These are phyloP conservation scores for Galerina marginata DNA, from an alignment of 768 basidiomycete genomes.

Conservation along the genomic window DNA sequence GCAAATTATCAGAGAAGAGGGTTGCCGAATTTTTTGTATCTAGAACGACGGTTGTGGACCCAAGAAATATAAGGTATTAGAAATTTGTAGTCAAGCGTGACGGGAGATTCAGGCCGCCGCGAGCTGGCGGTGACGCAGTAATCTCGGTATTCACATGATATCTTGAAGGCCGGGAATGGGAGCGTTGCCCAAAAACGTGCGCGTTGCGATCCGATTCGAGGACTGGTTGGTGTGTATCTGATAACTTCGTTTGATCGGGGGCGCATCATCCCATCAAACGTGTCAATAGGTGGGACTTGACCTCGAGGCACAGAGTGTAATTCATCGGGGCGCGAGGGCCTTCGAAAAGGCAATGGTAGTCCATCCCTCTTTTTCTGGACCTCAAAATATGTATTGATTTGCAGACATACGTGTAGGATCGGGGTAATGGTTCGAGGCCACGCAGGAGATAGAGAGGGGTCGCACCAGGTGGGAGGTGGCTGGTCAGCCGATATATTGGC, in stretches of 20 bases:
- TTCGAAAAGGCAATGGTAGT: not conserved
- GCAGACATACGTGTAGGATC: conserved; percentile 1
- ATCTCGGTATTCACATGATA: conserved; percentile 12
- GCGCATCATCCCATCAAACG: conserved; percentile 10
- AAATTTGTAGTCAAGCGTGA: conserved; percentile 1
- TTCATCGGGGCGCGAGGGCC: not conserved
- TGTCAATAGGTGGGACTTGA: conserved; percentile 1
- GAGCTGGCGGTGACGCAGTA: conserved; percentile 6
- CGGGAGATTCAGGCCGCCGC: not conserved
- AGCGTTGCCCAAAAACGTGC: not conserved
- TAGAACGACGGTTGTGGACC: not conserved
- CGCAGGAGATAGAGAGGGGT: conserved; percentile 2
- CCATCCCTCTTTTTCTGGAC: not conserved
- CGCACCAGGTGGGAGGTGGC: not conserved
- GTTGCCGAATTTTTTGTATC: not conserved
- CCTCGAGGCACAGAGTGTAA: not conserved
- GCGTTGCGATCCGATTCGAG: conserved; percentile 6
- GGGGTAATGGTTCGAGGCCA: conserved; percentile 6
- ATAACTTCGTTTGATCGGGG: conserved; percentile 14
- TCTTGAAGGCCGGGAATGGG: conserved; percentile 10
- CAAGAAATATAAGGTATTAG: not conserved
- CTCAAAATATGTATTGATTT: not conserved
- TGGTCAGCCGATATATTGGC: conserved; percentile 18
- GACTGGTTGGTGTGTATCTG: conserved; percentile 6
- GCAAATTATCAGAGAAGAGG: not conserved